phyloP scores from a whole-genome alignment of 1,139 yeast species.

The Kodamaea suecica region DNA sequence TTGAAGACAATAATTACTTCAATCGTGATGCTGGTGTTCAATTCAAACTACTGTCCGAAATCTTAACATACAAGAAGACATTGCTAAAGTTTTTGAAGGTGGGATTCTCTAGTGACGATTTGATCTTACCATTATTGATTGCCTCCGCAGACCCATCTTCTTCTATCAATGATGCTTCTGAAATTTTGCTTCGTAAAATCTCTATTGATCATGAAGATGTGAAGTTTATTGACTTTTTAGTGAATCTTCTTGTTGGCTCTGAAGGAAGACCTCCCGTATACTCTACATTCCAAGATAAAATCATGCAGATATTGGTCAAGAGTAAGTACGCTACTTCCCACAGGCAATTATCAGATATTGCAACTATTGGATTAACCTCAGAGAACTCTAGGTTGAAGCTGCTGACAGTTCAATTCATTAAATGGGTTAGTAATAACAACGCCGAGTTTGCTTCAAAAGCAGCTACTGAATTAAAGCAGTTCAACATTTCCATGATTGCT shows the following conservation, averaged over 20 bases:
- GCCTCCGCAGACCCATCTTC: conserved; percentile 64
- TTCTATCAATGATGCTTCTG: conserved; percentile 50
- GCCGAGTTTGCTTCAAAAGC: conserved; percentile 13
- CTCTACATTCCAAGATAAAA: conserved; percentile 54
- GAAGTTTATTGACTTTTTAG: conserved; percentile 40
- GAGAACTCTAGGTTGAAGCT: conserved; percentile 45
- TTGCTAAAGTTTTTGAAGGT: conserved; percentile 38
- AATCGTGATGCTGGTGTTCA: conserved; percentile 66
- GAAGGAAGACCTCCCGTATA: conserved; percentile 50
- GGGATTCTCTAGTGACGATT: conserved; percentile 34
- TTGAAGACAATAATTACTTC: conserved; percentile 55
- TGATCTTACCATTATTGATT: conserved; percentile 50
- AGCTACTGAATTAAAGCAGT: conserved; percentile 18
- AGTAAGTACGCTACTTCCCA: conserved; percentile 51
- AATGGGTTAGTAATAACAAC: conserved; percentile 43
- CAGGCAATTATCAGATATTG: conserved; percentile 36
- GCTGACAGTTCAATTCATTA: conserved; percentile 58
- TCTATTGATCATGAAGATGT: conserved; percentile 51
- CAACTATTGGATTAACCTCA: conserved; percentile 58
- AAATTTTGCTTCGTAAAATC: conserved; percentile 49
- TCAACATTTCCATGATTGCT: conserved; percentile 44
- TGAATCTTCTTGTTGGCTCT: conserved; percentile 46
- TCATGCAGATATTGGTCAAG: conserved; percentile 50
- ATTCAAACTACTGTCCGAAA: conserved; percentile 46
- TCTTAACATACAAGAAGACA: conserved; percentile 43